A percentile compares a stretch with the other conserved stretches of the same genome.
These are phyloP conservation scores for Alternaria metachromatica DNA, from an alignment of 2,329 filamentous ascomycete species.

Conservation along the genomic window DNA sequence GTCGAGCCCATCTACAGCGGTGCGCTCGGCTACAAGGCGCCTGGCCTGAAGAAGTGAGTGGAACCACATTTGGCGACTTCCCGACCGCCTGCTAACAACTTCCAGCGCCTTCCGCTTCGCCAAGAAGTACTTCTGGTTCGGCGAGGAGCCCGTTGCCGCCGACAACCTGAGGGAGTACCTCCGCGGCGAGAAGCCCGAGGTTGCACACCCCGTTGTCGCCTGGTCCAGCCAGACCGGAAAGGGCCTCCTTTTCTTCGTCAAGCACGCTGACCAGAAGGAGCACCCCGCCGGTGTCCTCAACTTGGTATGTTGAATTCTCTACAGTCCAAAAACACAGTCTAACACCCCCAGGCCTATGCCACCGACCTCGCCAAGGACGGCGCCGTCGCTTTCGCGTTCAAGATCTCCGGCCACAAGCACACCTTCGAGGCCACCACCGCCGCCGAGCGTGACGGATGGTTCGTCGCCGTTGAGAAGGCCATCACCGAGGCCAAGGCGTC, in stretches of 20 bases:
- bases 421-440: conserved; percentile 78
- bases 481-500: conserved; percentile 77
- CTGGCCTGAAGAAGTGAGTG: conserved; percentile 86
- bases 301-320: conserved; percentile 65
- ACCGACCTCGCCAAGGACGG: conserved; percentile 79
- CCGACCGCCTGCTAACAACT: conserved; percentile 14
- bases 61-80: neutral
- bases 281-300: conserved; percentile 82
- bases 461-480: conserved; percentile 69
- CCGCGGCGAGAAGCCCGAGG: conserved; percentile 83
- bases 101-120: conserved; percentile 82
- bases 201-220: conserved; percentile 79
- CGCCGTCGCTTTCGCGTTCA: conserved; percentile 83
- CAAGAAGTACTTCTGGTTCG: conserved; percentile 83
- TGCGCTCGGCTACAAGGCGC: conserved; percentile 85
- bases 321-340: conserved; percentile 11
- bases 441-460: conserved; percentile 91
- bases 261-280: conserved; percentile 81
- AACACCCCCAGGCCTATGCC: conserved; percentile 64
- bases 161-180: conserved; percentile 79
- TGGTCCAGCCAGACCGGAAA: conserved; percentile 96
- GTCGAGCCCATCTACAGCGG: conserved; percentile 80
- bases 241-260: conserved; percentile 90
- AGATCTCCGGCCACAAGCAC: conserved; percentile 87
- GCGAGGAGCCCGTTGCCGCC: conserved; percentile 71